phyloP scores from a whole-genome alignment of 768 basidiomycete genomes.

The Phaeotremella fagi region DNA sequence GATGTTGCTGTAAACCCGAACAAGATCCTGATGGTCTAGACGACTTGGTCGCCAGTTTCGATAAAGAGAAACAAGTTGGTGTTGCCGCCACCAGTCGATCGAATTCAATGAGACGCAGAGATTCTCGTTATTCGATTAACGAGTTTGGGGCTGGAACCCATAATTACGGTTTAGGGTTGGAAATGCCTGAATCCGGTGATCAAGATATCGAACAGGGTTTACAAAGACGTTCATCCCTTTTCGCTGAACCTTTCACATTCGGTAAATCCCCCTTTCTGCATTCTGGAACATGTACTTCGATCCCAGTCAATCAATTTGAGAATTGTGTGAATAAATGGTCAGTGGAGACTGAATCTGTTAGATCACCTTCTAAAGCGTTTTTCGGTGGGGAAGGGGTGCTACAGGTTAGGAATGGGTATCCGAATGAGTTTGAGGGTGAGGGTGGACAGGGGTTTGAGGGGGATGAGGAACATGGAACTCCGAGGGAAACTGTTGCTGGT shows the following conservation, averaged over 20 bases:
- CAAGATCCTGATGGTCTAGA: slow-evolving; percentile 16
- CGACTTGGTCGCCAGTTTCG: slow-evolving; percentile 10
- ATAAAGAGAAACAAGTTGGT: background rate
- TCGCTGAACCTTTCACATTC: slow-evolving; percentile 14
- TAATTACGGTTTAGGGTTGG: slow-evolving; percentile 1
- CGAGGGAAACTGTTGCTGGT: background rate
- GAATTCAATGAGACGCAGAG: background rate
- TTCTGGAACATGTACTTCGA: slow-evolving; percentile 10
- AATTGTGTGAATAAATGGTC: too few relatives aligned
- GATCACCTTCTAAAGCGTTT: slow-evolving; percentile 3
- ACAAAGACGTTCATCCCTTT: slow-evolving; percentile 6
- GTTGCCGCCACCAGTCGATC: background rate
- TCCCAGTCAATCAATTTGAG: slow-evolving; percentile 1
- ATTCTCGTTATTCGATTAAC: background rate
- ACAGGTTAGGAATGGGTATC: slow-evolving; percentile 27
- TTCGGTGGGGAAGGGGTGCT: slow-evolving; percentile 24
- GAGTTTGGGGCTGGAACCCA: too few relatives aligned
- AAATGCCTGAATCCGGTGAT: background rate
- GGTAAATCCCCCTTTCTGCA: slow-evolving; percentile 18
- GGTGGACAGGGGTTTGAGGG: slow-evolving; percentile 8
- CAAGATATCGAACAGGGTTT: slow-evolving; percentile 2
- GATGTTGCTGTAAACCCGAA: background rate
- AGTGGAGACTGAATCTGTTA: background rate
- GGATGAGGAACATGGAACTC: slow-evolving; percentile 6
- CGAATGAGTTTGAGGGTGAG: slow-evolving; percentile 25